Evolutionary conservation across 2,329 filamentous ascomycete species (phyloP), one percentile per base, ranked within the genome.

Genomic region (Rutstroemia sp.): DNA sequence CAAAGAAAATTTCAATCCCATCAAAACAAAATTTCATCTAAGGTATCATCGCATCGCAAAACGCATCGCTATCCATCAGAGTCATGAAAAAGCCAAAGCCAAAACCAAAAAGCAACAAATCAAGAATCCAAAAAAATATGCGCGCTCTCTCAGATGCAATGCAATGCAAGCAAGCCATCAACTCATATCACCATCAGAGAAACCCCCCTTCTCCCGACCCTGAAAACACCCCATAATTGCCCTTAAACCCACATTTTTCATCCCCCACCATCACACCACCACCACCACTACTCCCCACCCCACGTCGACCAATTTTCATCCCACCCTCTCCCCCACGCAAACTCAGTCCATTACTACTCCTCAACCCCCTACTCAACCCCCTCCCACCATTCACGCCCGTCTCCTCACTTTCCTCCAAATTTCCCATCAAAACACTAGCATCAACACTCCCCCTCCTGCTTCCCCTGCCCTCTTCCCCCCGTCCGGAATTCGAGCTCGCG

Each of bases 271-370:
- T 40, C 14, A 14, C 6, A 14, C 17, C 16, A 40, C 38, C 38
- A 30, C 78, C 78, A 30, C 82, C 75, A 60, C 78, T 81, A 23
- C 78, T 76, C 36, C 80, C 76, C 80, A 80, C 84, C 58, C 75
- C 74, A 64, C 79, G 83, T 56, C 74, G 73, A 55, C 78, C 73
- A 27, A 63, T 63, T 25, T 56, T 57, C 42, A 42, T 54, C 17
- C 44, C 51, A 21, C 47, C 12, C 23, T 38, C n/a, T 51, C 36
- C 46, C 30, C 34, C 39, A 40, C 36, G 44, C n/a, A 39, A 39
- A 56, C 48, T 45, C 52, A 50, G 27, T 4, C 30, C 39, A 19
- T 48, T 34, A 21, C 54, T 45, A 42, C 39, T 54, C 38, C 46
- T 58, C 23, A 53, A 27, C 14, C 57, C 47, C 50, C 57, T 40